Conservation (phyloP, 805 yeast species). For the Lipomyces yamanashiensis region DNA sequence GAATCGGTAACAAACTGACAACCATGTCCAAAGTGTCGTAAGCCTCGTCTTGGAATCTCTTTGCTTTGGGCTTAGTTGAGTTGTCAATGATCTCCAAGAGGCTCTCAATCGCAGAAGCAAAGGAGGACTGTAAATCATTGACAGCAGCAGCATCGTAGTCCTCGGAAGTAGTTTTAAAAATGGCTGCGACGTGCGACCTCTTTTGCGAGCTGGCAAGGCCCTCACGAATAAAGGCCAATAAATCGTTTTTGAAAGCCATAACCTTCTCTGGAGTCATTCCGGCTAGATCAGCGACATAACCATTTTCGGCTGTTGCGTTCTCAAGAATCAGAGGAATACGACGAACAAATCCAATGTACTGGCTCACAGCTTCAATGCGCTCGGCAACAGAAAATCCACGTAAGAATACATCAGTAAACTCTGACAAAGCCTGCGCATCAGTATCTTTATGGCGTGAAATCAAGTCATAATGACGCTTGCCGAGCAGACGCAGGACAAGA, state of each 20-base stretch:
- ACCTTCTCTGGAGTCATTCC: constrained; percentile 31
- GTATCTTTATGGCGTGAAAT: constrained; percentile 60
- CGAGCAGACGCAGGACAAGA: constrained; percentile 74
- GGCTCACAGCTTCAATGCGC: constrained; percentile 61
- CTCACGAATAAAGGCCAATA: constrained; percentile 24
- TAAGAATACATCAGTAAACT: constrained; percentile 72
- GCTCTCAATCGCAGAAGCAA: constrained; percentile 38
- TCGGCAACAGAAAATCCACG: constrained; percentile 69
- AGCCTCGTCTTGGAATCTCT: constrained; percentile 48
- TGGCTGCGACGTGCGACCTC: constrained; percentile 46
- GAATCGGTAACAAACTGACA: constrained; percentile 74
- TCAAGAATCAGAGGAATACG: constrained; percentile 26
- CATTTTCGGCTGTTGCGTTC: constrained; percentile 5
- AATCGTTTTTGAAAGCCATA: constrained; percentile 29
- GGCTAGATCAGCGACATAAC: constrained; percentile 18
- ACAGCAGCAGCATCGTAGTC: constrained; percentile 10
- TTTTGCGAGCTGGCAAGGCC: constrained; percentile 4
- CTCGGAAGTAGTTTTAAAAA: constrained; percentile 44
- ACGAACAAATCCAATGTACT: constrained; percentile 58
- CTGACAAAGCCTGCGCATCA: constrained; percentile 70
- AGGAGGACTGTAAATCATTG: constrained; percentile 23
- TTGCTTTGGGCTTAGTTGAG: background rate
- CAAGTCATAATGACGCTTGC: constrained; percentile 71
- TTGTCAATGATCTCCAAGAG: constrained; percentile 35
- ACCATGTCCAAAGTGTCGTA: constrained; percentile 64